Base-by-base conservation (phyloP, 345 rosid species). In the Lumnitzera racemosa region DNA sequence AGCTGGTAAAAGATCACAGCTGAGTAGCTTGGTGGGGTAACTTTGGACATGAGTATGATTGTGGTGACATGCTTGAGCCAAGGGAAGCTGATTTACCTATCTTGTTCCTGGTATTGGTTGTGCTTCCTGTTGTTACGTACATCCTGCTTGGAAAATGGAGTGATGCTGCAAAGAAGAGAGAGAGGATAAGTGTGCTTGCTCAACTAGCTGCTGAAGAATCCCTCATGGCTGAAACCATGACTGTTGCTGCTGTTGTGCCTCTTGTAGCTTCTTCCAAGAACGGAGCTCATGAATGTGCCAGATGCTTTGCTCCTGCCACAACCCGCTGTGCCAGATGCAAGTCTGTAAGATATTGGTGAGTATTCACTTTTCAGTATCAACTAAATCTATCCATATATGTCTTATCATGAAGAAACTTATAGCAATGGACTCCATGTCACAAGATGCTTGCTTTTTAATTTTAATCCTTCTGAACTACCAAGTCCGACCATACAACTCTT, bases 291-390 rank as follows among this genome's bases (percentile, higher is more conserved):
- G 70, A 73, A 50, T 90, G 97, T 76, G 97, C 91, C 46, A 76
- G 66, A 62, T 90, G 97, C 78, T 78, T 71, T 54, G 55, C 77
- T 70, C 85, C 91, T 55, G 77, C 95, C 49, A 87, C 81, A 63
- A 90, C 95, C 15, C 91, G 95, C 67, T 90, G 97, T 82, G 80
- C 97, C 49, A 76, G 84, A 78, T 90, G 97, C 87, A 90, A 87
- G 72, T 72, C 85, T 64, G 80, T 81, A 58, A 80, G 90, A 83
- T 90, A 90, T 70, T 90, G 96, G 96, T 89, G 76, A 46, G 63
- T 67, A 60, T 61, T 56, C 53, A 46, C 11, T 54, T 63, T 57
- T 47, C 15, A 36, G 43, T 36, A 36, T 36, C 10, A 4, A 7
- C 43, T 36, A 7, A 9, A 36, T 36, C 43, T 36, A 27, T 27